Base-by-base conservation (phyloP, 2,329 filamentous ascomycete genomes). In the Sporothrix curviconia region DNA sequence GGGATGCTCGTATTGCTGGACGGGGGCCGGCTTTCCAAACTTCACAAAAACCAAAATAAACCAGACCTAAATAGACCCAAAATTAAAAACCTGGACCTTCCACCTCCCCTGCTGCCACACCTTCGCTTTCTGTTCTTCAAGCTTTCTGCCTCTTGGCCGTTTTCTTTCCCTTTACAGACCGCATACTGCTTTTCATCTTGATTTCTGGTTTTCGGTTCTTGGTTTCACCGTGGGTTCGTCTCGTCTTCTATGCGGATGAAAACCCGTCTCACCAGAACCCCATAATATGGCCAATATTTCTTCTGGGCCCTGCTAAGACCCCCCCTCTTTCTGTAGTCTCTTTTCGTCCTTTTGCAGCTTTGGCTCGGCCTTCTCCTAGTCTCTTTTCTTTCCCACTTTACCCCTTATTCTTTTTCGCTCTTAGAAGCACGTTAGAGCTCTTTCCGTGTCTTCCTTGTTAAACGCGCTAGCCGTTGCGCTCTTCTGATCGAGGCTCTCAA, bases 331-430 rank as follows among this genome's bases (percentile, higher is more conserved):
- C 30, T 15, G 12, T 14, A 9, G 19, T 37, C 47, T 50, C 47
- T 25, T 50, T 50, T 51, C 34, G 49, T 51, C 49, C 22, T 51
- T 14, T 22, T 51, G 49, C 49, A 51, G 32, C 34, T 28, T 22
- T 12, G 24, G 49, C 22, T 22, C 49, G 19, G 34, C 34, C 24
- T 6, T 19, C 3, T n/a, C 25, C 43, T n/a, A 30, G 19, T 37
- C 19, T 25, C 46, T 49, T 24, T n/a, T n/a, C n/a, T n/a, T n/a
- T n/a, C 43, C 22, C 22, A 11, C 14, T 43, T 15, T 25, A 12
- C 11, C 19, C 14, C 4, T 43, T 12, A 7, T 43, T 30, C 30
- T 40, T n/a, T n/a, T n/a, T n/a, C n/a, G n/a, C n/a, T n/a, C n/a
- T n/a, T n/a, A n/a, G n/a, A n/a, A n/a, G n/a, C n/a, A n/a, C n/a